Percentiles rank a stretch among this genome's conserved stretches.
Conservation (phyloP, 106 monocot species). For the Acorus calamus region DNA sequence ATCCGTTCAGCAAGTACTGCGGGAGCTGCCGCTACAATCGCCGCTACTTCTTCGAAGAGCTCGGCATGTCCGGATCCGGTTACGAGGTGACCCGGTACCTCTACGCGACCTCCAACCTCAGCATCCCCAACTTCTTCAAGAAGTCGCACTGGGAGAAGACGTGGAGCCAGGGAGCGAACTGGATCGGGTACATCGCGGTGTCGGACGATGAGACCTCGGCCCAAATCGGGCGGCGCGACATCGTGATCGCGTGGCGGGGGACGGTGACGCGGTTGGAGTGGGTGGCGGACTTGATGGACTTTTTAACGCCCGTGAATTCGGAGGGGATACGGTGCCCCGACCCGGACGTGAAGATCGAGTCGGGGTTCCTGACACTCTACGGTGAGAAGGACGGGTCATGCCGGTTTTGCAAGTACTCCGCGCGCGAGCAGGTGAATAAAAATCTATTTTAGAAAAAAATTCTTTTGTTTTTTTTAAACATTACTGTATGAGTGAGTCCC, state of each 20-base stretch:
- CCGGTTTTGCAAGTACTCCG: background rate
- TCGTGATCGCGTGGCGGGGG: background rate
- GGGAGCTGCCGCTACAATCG: slow-evolving; percentile 64
- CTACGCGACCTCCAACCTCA: slow-evolving; percentile 70
- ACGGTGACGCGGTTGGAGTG: background rate
- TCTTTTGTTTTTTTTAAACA: no score
- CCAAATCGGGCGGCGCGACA: slow-evolving; percentile 38
- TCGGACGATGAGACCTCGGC: slow-evolving; percentile 45
- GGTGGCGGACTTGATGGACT: background rate
- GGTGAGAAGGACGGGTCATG: background rate
- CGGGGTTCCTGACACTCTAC: background rate
- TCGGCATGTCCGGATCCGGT: slow-evolving; percentile 32
- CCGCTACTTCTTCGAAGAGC: slow-evolving; percentile 37
- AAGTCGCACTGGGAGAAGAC: slow-evolving; percentile 13
- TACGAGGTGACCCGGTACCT: slow-evolving; percentile 65
- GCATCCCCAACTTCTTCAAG: slow-evolving; percentile 55
- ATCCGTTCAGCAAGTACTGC: slow-evolving; percentile 60
- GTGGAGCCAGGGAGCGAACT: slow-evolving; percentile 75
- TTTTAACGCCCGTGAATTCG: background rate
- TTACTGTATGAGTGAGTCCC: no score
- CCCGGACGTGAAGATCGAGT: background rate
- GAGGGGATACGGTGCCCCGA: background rate
- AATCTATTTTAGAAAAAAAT: no score
- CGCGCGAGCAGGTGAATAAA: background rate
- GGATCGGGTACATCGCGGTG: slow-evolving; percentile 89